Base-by-base conservation (phyloP, 176 grass and related monocot species). In the Otatea glauca region DNA sequence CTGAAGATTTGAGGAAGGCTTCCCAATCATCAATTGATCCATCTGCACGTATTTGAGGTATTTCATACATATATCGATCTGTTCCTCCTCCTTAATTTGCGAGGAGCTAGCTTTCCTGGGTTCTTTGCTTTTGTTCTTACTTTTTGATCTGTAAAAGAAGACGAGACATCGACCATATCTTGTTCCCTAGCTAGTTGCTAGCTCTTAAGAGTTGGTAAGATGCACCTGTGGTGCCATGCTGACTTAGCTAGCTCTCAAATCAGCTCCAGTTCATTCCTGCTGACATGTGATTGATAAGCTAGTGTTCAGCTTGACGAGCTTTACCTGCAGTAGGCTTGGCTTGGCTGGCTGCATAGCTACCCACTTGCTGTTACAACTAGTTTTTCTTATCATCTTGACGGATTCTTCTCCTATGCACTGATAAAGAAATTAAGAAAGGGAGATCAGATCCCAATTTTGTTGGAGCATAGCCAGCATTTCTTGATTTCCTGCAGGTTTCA, bases 1-100 rank as follows among this genome's bases (percentile, higher is more conserved):
- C 68, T 54, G 23, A 61, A 67, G 63, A 34, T 84, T 68, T 76
- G 60, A 56, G 48, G 21, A 55, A 64, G 37, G 41, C 15, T 48
- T 64, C 39, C 3, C 27, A 67, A 20, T 18, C 48, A 35, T 51
- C 27, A 11, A 32, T 55, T 55, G 27, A 34, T 72, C 42, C 3
- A 47, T 69, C 53, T 60, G 38, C 68, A 59, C 66, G 66, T 60
- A 56, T 53, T 35, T 53, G 24, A 74, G 48, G 44, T 48, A 9
- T 27, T 16, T 27, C 69, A 23, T 50, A 12, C 27, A 6, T 21
- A 16, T 10, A 25, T 49, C 9, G 27, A 23, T 56, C 34, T 24
- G 20, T 70, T 58, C 11, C 37, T 39, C 7, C 5, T 51, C 35
- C 35, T n/a, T n/a, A n/a, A n/a, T 63, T 34, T 7, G 27, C 5